Base-by-base conservation (phyloP, 78 protist genomes). In the Dictyostelium brefeldianum region DNA sequence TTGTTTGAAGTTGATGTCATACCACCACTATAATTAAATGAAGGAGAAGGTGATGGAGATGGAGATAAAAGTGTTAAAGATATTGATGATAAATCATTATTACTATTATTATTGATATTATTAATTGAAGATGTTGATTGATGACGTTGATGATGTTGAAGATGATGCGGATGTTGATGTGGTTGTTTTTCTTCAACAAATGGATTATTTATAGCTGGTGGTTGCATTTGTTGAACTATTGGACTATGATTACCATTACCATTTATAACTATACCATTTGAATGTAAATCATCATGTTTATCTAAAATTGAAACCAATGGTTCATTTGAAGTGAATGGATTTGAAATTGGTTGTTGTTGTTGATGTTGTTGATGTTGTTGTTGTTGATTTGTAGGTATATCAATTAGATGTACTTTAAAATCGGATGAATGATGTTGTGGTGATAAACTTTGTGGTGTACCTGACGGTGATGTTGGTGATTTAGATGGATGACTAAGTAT, bases 341-440 rank as follows among this genome's bases (percentile, higher is more conserved):
- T 78, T n/a, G 83, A 36, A 78, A 29, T 74, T 62, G 75, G 75
- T 3, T 47, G 18, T 11, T 67, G 75, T 48, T 41, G 48, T 47
- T 46, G 56, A 0, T 9, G 50, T 46, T 8, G 14, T 22, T 18
- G 69, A 22, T 22, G 70, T 20, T 3, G 51, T 46, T 5, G 29
- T 59, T 18, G 69, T 59, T 59, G 69, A 8, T 12, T 59, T 65
- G 74, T 31, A 10, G 83, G 84, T 27, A 87, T 87, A 36, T 87
- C 93, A 29, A 87, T 87, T 62, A 87, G 22, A 50, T 87, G 93
- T 2, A 87, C 93, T 47, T 87, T 74, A 50, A 77, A 87, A 51
- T 87, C 93, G 17, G 93, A 77, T 5, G 78, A 50, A 36, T 87
- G 83, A 12, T 87, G 93, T 31, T 74, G 83, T 8, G 93, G 93